Conservation (phyloP, 495 filamentous ascomycete genomes). For the Aspergillus panamensis region DNA sequence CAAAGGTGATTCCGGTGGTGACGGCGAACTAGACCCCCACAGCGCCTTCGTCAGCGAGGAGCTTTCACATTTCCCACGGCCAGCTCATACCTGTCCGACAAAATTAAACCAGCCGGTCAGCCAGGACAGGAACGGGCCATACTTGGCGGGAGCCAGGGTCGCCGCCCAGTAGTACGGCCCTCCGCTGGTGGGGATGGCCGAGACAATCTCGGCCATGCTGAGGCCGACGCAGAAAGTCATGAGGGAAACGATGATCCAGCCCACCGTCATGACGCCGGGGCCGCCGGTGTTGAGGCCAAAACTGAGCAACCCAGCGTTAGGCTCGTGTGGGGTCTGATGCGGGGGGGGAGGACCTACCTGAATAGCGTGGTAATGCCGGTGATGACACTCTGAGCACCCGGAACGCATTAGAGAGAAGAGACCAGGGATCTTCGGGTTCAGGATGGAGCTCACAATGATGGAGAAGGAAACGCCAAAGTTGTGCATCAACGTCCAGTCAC, state of each 20-base stretch:
- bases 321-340: not conserved
- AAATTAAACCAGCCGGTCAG: conserved; percentile 5
- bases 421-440: not conserved
- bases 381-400: not conserved
- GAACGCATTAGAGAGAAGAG: not conserved
- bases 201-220: conserved; percentile 4
- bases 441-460: not conserved
- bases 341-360: not conserved
- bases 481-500: conserved; percentile 2
- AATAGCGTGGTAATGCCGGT: conserved; percentile 2
- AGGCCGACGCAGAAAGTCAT: conserved; percentile 1
- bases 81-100: not conserved
- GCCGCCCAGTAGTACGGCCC: conserved; percentile 2
- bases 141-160: conserved; percentile 1
- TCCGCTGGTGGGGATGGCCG: not conserved
- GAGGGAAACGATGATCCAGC: conserved; percentile 3
- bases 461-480: conserved; percentile 4
- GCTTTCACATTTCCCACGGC: not conserved
- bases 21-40: conserved; percentile 1
- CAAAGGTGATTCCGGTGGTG: conserved; percentile 1
- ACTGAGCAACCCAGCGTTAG: not conserved
- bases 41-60: too few relatives aligned
- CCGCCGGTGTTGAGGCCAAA: conserved; percentile 4
- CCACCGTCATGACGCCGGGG: not conserved
- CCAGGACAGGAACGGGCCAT: not conserved